Base-by-base conservation (phyloP, 208 protist species). In the Crithidia thermophila region DNA sequence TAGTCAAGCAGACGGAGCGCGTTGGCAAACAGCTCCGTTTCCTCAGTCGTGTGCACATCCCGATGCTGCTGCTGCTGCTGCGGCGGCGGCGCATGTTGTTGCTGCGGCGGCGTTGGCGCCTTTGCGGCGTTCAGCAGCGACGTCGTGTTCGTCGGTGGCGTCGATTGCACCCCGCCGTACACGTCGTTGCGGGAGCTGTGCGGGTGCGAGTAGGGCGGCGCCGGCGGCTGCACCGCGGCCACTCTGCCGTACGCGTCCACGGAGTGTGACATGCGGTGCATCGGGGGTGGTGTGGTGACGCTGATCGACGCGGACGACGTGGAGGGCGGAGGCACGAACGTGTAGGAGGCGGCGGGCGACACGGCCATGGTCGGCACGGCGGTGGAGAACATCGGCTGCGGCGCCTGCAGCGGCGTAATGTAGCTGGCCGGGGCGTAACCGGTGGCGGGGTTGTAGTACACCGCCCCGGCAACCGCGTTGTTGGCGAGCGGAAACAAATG, bases 1-100 rank as follows among this genome's bases (percentile, higher is more conserved):
- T 21, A 64, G 43, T 64, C 58, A 9, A 64, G 18, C 21, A 64
- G 58, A n/a, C 58, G 58, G 16, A 64, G 43, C 20, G 58, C 58
- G 21, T 64, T 51, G 0, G 30, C 58, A 33, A 53, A 40, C 0
- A 64, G 28, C 20, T 64, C 58, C 42, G 7, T 23, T 5, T 64
- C 58, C 7, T 64, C 58, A 3, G 58, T 33, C 58, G 23, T n/a
- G 31, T 64, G 51, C 11, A 33, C 14, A 9, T 30, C 43, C 0
- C n/a, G n/a, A n/a, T n/a, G n/a, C n/a, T n/a, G n/a, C n/a, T 21
- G 21, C 33, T 1, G 31, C 28, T 14, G 18, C 21, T 53, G 42
- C 31, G 21, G 33, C 31, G 18, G 25, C 4, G 5, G 33, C 27
- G 27, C 16, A 10, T 36, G 7, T 28, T 61, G 46, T 8, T 42